These are phyloP conservation scores for Prunus salicina DNA, from an alignment of 306 rosid species.

Conservation along the genomic window DNA sequence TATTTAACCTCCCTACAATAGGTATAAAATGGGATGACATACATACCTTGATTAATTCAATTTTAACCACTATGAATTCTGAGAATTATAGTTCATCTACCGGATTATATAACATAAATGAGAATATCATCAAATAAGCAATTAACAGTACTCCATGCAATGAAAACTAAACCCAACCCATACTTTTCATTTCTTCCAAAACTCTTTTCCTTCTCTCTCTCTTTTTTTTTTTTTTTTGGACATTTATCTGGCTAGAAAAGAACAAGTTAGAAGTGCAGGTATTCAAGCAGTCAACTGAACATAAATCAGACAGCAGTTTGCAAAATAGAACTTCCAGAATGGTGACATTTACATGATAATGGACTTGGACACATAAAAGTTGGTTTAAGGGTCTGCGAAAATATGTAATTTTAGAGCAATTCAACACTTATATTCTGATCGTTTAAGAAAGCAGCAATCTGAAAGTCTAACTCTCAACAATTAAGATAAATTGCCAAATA, in stretches of 20 bases:
- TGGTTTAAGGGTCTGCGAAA: not conserved
- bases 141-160: not conserved
- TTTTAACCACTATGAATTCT: not conserved
- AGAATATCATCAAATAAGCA: not conserved
- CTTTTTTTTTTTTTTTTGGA: too few species aligned
- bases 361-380: not conserved
- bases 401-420: not conserved
- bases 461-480: not conserved
- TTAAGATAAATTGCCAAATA: not conserved
- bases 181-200: not conserved
- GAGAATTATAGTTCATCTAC: not conserved
- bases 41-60: not conserved
- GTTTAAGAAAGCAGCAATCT: not conserved
- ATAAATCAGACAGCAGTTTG: not conserved
- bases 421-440: not conserved
- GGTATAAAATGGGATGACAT: not conserved
- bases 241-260: not conserved
- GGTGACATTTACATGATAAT: not conserved
- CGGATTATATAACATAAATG: not conserved
- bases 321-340: not conserved
- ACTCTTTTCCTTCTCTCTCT: too few species aligned
- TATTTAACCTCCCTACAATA: too few species aligned
- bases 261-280: not conserved
- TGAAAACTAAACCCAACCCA: not conserved
- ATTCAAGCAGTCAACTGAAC: not conserved